Evolutionary conservation across 768 basidiomycete genomes (phyloP).

Genomic region (Flagelloscypha sp.): DNA sequence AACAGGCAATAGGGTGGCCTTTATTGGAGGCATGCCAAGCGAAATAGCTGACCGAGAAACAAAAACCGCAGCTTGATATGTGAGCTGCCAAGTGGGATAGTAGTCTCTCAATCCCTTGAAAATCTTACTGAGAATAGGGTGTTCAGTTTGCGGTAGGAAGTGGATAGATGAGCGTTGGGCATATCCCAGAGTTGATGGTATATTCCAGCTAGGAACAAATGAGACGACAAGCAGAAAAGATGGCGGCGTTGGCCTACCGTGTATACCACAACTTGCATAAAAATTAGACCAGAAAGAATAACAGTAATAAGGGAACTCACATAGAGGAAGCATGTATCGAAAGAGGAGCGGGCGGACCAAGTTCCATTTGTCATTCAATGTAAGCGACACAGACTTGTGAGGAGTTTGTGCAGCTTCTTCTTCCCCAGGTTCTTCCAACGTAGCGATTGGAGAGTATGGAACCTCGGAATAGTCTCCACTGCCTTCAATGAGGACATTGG

Average conservation of each 20-base stretch:
- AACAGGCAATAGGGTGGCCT: constrained; percentile 54
- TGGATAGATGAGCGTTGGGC: constrained; percentile 85
- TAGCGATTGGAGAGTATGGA: constrained; percentile 38
- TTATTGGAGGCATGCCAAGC: constrained; percentile 73
- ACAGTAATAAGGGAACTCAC: constrained; percentile 38
- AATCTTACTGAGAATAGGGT: constrained; percentile 62
- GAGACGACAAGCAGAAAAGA: constrained; percentile 1
- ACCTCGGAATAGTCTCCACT: constrained; percentile 22
- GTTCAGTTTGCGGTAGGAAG: constrained; percentile 55
- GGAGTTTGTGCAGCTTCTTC: constrained; percentile 32
- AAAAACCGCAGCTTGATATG: constrained; percentile 89
- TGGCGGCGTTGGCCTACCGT: constrained; percentile 25
- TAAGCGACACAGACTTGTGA: constrained; percentile 45
- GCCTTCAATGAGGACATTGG: constrained; percentile 17
- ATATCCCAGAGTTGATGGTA: constrained; percentile 85
- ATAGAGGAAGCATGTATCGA: constrained; percentile 90
- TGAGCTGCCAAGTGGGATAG: constrained; percentile 88
- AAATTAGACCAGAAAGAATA: neutral
- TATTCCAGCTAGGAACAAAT: constrained; percentile 64
- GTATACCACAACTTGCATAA: constrained; percentile 30
- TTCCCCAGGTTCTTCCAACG: constrained; percentile 34
- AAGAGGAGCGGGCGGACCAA: constrained; percentile 72
- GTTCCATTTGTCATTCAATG: constrained; percentile 66
- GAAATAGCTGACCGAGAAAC: constrained; percentile 88
- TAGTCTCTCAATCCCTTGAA: constrained; percentile 85